Percentiles rank a stretch among this genome's conserved stretches.
Evolutionary conservation across 345 rosid genomes (phyloP).

Genomic region (Xanthoceras sorbifolium): DNA sequence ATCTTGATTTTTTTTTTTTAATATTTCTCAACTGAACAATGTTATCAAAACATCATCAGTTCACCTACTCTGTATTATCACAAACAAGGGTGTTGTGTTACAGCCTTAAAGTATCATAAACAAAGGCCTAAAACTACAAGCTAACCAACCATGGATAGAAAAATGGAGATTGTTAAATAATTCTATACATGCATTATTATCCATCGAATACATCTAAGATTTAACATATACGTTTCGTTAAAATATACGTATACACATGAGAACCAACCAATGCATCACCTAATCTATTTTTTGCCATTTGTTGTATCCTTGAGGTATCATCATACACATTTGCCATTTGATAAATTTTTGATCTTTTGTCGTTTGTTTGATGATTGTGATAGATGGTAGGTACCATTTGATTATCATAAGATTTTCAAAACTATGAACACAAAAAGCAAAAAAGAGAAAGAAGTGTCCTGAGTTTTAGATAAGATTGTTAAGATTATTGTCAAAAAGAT

Average conservation of each 20-base stretch:
- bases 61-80: too few species aligned
- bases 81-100: constrained; percentile 15
- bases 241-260: too few species aligned
- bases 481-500: neutral
- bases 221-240: too few species aligned
- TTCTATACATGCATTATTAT: too few species aligned
- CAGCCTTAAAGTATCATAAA: constrained; percentile 8
- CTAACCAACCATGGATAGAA: neutral
- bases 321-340: neutral
- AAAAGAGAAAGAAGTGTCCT: constrained; percentile 2
- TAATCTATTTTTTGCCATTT: neutral
- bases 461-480: neutral
- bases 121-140: constrained; percentile 19
- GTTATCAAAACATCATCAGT: too few species aligned
- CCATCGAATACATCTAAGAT: neutral
- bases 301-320: neutral
- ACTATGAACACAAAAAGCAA: neutral
- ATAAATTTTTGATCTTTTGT: neutral
- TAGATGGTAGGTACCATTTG: constrained; percentile 10
- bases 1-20: too few species aligned
- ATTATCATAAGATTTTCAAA: constrained; percentile 1
- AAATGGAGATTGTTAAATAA: neutral
- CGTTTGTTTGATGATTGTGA: neutral
- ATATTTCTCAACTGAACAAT: neutral
- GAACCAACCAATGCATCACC: too few species aligned